phyloP scores from a whole-genome alignment of 768 basidiomycete genomes.

The Kwoniella pini region DNA sequence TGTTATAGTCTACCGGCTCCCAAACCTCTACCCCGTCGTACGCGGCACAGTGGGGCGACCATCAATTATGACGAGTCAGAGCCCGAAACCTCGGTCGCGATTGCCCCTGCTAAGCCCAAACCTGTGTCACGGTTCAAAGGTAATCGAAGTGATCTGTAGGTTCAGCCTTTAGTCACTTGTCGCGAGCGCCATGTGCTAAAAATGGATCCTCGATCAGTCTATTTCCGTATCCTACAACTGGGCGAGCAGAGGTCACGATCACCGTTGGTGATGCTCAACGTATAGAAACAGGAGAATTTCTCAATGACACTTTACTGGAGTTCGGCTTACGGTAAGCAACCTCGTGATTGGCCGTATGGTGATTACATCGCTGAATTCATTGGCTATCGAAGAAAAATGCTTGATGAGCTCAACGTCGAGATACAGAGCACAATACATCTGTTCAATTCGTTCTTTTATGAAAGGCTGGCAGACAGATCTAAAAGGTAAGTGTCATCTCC shows the following conservation, averaged over 20 bases:
- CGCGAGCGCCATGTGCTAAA: too few species aligned
- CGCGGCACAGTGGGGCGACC: neutral
- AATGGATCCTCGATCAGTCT: slow-evolving; percentile 18
- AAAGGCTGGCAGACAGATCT: slow-evolving; percentile 73
- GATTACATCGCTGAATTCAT: too few species aligned
- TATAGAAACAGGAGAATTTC: slow-evolving; percentile 74
- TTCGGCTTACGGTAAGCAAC: slow-evolving; percentile 81
- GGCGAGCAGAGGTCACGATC: slow-evolving; percentile 62
- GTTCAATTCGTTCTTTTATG: slow-evolving; percentile 98
- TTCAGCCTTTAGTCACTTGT: too few species aligned
- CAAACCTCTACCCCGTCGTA: neutral
- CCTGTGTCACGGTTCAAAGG: slow-evolving; percentile 3
- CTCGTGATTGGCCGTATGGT: too few species aligned
- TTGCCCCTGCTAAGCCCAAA: neutral
- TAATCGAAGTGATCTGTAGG: slow-evolving; percentile 31
- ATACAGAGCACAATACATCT: slow-evolving; percentile 76
- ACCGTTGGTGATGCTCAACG: slow-evolving; percentile 75
- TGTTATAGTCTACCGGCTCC: neutral
- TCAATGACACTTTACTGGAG: slow-evolving; percentile 96
- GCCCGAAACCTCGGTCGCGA: neutral
- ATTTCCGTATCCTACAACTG: slow-evolving; percentile 42
- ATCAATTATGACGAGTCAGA: neutral
- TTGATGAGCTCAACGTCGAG: slow-evolving; percentile 58
- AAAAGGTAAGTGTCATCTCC: slow-evolving; percentile 24
- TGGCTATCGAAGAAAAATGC: slow-evolving; percentile 5